These are phyloP conservation scores for Trichoderma sp. DNA, from an alignment of 2,329 filamentous ascomycete genomes.

Conservation along the genomic window DNA sequence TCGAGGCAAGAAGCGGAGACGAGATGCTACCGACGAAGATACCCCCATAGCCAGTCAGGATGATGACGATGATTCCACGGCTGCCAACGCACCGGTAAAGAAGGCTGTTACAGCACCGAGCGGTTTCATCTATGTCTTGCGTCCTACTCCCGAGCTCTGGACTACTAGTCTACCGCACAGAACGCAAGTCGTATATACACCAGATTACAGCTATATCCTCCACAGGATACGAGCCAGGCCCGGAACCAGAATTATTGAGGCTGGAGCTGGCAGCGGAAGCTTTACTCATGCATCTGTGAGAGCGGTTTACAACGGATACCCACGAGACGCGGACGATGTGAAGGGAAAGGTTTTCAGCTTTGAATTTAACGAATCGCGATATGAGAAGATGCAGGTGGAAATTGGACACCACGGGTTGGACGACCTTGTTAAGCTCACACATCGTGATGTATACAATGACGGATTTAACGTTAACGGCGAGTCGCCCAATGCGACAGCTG, in stretches of 20 bases:
- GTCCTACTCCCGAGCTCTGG: constrained; percentile 80
- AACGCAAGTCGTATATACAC: constrained; percentile 84
- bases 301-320: constrained; percentile 72
- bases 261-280: constrained; percentile 77
- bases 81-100: constrained; percentile 41
- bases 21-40: constrained; percentile 47
- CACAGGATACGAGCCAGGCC: constrained; percentile 73
- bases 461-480: constrained; percentile 64
- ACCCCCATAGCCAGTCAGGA: constrained; percentile 36
- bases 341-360: constrained; percentile 76
- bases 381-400: constrained; percentile 66
- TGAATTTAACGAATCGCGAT: constrained; percentile 75
- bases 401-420: constrained; percentile 65
- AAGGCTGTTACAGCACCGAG: constrained; percentile 55
- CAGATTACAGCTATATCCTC: constrained; percentile 81
- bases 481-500: constrained; percentile 63
- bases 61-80: constrained; percentile 32
- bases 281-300: constrained; percentile 78
- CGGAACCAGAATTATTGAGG: constrained; percentile 72
- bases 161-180: constrained; percentile 76
- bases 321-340: constrained; percentile 42
- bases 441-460: constrained; percentile 74
- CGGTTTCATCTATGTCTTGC: constrained; percentile 76
- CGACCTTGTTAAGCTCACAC: constrained; percentile 66
- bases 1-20: constrained; percentile 69